A percentile compares a stretch with the other conserved stretches of the same genome.
phyloP scores from a whole-genome alignment of 2,329 filamentous ascomycete genomes.

The Fusarium guadeloupense region DNA sequence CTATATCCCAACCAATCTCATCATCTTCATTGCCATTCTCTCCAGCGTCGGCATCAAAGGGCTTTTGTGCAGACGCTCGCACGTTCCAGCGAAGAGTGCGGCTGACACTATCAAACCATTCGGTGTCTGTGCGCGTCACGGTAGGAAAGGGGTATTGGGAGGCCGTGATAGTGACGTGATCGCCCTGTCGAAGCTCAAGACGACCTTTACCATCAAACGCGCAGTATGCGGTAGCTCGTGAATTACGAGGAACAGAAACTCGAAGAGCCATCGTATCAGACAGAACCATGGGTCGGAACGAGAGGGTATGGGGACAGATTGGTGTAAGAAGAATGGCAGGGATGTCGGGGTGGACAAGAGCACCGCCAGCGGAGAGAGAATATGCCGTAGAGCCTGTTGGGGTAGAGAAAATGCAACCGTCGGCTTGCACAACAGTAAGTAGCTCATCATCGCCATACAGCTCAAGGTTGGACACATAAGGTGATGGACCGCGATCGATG shows the following conservation, averaged over 20 bases:
- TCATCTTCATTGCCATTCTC: constrained; percentile 60
- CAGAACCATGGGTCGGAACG: constrained; percentile 97
- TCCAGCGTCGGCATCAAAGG: constrained; percentile 68
- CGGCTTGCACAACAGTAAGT: constrained; percentile 93
- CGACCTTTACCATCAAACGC: constrained; percentile 98
- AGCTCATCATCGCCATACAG: constrained; percentile 95
- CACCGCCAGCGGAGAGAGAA: constrained; percentile 93
- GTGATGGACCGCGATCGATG: constrained; percentile 95
- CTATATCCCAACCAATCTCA: constrained; percentile 87
- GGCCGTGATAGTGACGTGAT: constrained; percentile 95
- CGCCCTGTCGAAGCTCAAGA: constrained; percentile 89
- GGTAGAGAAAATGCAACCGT: constrained; percentile 97
- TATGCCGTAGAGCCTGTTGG: constrained; percentile 96
- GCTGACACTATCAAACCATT: constrained; percentile 97
- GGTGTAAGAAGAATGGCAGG: constrained; percentile 96
- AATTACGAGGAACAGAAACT: constrained; percentile 84
- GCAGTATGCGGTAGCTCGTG: constrained; percentile 93
- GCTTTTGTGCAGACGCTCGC: constrained; percentile 89
- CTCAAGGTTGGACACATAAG: constrained; percentile 96
- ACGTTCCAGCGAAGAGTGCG: constrained; percentile 96
- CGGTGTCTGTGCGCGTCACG: constrained; percentile 85
- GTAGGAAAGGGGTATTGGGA: constrained; percentile 98
- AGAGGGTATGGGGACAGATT: constrained; percentile 96
- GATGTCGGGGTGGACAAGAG: constrained; percentile 95
- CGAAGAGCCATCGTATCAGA: constrained; percentile 94